A percentile compares a stretch with the other conserved stretches of the same genome.
Conservation (phyloP, 1,284 basidiomycete genomes). For the Heliocybe sulcata region DNA sequence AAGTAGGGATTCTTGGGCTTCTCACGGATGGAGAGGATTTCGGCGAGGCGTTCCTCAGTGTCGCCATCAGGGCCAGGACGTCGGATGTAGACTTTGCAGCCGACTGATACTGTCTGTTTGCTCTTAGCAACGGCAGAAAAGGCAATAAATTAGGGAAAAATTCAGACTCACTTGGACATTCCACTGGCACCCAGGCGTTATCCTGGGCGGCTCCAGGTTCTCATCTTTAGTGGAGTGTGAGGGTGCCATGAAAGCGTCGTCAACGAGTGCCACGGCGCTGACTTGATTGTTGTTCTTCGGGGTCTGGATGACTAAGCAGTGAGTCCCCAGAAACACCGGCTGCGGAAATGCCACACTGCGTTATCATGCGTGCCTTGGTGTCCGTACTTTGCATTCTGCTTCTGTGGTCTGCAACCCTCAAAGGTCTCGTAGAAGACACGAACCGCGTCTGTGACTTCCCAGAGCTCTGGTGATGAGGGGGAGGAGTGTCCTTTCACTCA, state of each 20-base stretch:
- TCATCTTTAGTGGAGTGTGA: constrained; percentile 28
- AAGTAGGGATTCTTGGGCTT: constrained; percentile 65
- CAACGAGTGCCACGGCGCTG: background rate
- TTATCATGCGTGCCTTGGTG: too few species aligned
- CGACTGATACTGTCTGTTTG: constrained; percentile 74
- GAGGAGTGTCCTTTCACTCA: background rate
- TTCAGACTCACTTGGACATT: constrained; percentile 53
- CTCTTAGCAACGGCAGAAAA: constrained; percentile 16
- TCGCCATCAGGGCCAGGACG: constrained; percentile 70
- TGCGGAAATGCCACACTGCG: background rate
- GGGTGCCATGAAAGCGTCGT: constrained; percentile 1
- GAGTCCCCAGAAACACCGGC: background rate
- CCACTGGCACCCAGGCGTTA: constrained; percentile 71
- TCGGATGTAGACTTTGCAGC: constrained; percentile 89
- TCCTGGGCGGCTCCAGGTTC: constrained; percentile 49
- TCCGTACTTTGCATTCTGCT: background rate
- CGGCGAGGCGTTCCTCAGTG: constrained; percentile 84
- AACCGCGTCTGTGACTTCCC: background rate
- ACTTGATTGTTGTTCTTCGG: background rate
- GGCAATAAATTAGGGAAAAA: constrained; percentile 14
- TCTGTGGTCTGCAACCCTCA: background rate
- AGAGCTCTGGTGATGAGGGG: background rate
- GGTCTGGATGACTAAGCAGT: background rate
- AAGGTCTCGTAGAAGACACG: background rate
- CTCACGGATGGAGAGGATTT: constrained; percentile 89